Evolutionary conservation across 208 protist genomes (phyloP).

Genomic region (Phytomonas francai): DNA sequence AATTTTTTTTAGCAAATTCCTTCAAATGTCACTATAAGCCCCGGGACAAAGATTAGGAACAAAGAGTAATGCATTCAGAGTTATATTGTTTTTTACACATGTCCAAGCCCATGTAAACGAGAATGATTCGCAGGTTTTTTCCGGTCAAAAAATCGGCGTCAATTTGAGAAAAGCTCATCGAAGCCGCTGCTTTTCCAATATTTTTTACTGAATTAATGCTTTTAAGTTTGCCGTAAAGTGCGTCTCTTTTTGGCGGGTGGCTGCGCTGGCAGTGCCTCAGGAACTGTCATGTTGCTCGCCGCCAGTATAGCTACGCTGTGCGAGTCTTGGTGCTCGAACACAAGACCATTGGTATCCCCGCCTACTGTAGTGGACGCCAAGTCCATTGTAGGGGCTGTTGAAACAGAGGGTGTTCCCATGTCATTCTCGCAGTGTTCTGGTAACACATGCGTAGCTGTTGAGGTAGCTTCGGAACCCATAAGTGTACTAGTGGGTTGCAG

Average conservation of each 20-base stretch:
- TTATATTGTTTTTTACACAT: not conserved
- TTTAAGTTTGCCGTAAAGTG: conserved; percentile 69
- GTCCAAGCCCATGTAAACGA: not conserved
- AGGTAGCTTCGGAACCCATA: not conserved
- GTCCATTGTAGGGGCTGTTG: not conserved
- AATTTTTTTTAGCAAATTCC: not conserved
- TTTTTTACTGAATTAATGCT: not conserved
- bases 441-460: not conserved
- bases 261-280: conserved; percentile 15
- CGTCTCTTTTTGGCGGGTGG: conserved; percentile 76
- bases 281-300: conserved; percentile 10
- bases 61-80: not conserved
- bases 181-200: not conserved
- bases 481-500: not conserved
- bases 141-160: not conserved
- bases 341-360: not conserved
- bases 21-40: not conserved
- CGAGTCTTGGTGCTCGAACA: not conserved
- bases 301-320: not conserved
- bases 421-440: not conserved
- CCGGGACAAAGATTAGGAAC: not conserved
- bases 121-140: not conserved
- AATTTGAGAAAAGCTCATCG: not conserved
- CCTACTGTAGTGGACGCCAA: not conserved
- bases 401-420: not conserved